Base-by-base conservation (phyloP, 257 asterid species). In the Anisodus tanguticus region DNA sequence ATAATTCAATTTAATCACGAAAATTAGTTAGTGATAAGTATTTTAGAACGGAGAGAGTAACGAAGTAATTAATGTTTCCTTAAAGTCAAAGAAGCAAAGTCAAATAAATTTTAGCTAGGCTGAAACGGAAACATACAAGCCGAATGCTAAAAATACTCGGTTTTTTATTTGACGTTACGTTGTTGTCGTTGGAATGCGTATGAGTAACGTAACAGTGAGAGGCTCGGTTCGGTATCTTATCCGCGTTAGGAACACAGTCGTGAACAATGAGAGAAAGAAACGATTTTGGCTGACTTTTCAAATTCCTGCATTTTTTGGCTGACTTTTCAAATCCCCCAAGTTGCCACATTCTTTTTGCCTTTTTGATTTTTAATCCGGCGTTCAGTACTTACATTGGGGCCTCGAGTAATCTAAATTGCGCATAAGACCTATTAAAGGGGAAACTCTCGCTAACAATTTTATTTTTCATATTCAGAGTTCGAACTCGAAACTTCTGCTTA, bases 231-330 rank as follows among this genome's bases (percentile, higher is more conserved):
- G 59, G 15, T 19, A 22, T 22, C 59, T 72, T 74, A 19, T 49
- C 80, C 80, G 80, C 80, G 19, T 72, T 47, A 72, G 0, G 9
- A 8, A 17, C 16, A n/a, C 3, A 69, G 31, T 69, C 54, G 54
- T 69, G 54, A 71, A 8, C 60, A 47, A 45, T 6, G 26, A 22
- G 26, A 22, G 60, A 45, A 5, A 5, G 12, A 72, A 19, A 74
- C 80, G 60, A 60, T 60, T 72, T 47, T 26, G 58, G 17, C 58
- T 71, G 39, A 71, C 11, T 71, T 45, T 74, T 74, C 80, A 49
- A 74, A 10, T 22, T 43, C 41, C 59, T 10, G 11, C 41, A 4
- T 0, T 4, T 47, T 72, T 49, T 22, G 58, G 17, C 58, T 71
- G 39, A 71, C 11, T 71, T 45, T 74, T 74, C 80, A 49, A 74